Base-by-base conservation (phyloP, 352 stramenopile species). In the Phytophthora uliginosa region DNA sequence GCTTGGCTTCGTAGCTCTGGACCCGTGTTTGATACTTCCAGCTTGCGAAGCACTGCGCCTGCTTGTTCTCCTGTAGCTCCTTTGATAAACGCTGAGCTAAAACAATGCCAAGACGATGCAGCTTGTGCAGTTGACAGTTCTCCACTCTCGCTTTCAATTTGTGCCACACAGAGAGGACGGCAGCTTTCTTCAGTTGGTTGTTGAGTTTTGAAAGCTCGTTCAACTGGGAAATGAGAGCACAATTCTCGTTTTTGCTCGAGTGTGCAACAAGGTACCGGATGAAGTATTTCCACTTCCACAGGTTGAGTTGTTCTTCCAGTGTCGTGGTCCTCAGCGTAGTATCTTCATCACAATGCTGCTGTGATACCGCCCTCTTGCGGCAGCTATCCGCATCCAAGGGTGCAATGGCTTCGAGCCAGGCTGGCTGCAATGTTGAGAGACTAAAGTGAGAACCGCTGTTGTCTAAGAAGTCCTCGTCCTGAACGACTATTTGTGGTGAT, bases 201-300 rank as follows among this genome's bases (percentile, higher is more conserved):
- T 60, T 63, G 4, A 50, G 47, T 26, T 12, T 60, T 12, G 42
- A 54, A 2, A 40, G 48, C 36, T 59, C 40, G 40, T 66, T 73
- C 7, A 79, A 42, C 34, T 63, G 58, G 20, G 24, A 60, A 28
- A 24, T n/a, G 20, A 67, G 56, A 17, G n/a, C 40, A 15, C 18
- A 3, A n/a, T 59, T 52, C 3, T 68, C 52, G 45, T 62, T 13
- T 18, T 53, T 66, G 28, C 33, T 67, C 22, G 45, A 73, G 24
- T 77, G 76, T 51, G 36, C 51, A 28, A 68, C 45, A 13, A 73
- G 60, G 20, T 54, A 67, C n/a, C 66, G 36, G 42, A 61, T 64
- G 20, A 84, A 73, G 26, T 51, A 82, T 15, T 78, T 79, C 77
- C 71, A 84, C 55, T 82, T 75, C 71, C 66, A 80, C 2, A 50